These are phyloP conservation scores for Pyronema domesticum DNA, from an alignment of 495 filamentous ascomycete species.

Conservation along the genomic window DNA sequence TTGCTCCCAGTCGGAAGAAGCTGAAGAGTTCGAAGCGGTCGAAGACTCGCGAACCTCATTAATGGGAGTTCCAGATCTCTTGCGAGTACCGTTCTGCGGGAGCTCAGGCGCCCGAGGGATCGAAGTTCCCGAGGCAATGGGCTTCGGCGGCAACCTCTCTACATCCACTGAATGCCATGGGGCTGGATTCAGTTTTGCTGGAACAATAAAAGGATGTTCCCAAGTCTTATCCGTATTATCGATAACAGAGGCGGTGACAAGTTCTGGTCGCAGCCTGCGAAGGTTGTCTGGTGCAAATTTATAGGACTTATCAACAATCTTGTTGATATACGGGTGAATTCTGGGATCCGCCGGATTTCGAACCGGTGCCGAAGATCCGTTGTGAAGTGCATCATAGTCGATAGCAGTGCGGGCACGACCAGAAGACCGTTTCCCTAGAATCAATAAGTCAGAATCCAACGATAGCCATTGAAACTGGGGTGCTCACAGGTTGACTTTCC, in stretches of 20 bases:
- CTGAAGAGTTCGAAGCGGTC: slow-evolving; percentile 15
- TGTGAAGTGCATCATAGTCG: slow-evolving; percentile 58
- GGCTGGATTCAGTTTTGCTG: slow-evolving; percentile 45
- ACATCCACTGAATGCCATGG: slow-evolving; percentile 22
- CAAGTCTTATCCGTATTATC: slow-evolving; percentile 39
- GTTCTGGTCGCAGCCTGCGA: slow-evolving; percentile 47
- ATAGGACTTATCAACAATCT: slow-evolving; percentile 50
- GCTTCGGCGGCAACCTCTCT: background rate
- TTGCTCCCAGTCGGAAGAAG: slow-evolving; percentile 19
- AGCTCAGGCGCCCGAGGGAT: background rate
- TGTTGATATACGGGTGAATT: slow-evolving; percentile 57
- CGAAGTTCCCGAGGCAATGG: background rate
- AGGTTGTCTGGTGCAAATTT: slow-evolving; percentile 46
- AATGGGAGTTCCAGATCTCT: background rate
- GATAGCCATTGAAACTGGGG: background rate
- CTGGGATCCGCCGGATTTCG: slow-evolving; percentile 49
- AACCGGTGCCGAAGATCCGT: slow-evolving; percentile 40
- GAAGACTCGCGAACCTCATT: background rate
- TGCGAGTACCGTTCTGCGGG: background rate
- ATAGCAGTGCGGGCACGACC: slow-evolving; percentile 47
- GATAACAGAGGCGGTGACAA: slow-evolving; percentile 49
- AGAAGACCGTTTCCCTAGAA: slow-evolving; percentile 15
- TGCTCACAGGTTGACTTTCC: slow-evolving; percentile 49
- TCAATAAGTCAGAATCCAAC: slow-evolving; percentile 4
- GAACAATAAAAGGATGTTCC: slow-evolving; percentile 54